These are phyloP conservation scores for Solanum aculeatissimum DNA, from an alignment of 305 asterid genomes.

Conservation along the genomic window DNA sequence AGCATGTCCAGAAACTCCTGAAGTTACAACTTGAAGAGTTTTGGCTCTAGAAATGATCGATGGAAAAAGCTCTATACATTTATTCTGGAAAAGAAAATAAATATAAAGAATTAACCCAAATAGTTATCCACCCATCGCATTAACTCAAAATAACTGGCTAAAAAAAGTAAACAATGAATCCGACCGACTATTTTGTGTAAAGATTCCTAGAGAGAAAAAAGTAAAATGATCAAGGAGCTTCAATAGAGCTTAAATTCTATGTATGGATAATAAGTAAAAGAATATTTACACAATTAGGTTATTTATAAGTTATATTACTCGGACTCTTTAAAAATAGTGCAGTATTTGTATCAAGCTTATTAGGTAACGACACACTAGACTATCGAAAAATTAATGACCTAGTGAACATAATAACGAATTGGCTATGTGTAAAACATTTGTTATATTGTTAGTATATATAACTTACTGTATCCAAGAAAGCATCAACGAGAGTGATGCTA, in stretches of 20 bases:
- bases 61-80: slow-evolving; percentile 93
- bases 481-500: slow-evolving; percentile 83
- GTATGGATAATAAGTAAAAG: not conserved
- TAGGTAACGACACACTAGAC: not conserved
- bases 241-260: not conserved
- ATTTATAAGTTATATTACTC: not conserved
- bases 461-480: slow-evolving; percentile 79
- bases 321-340: too few species aligned
- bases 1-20: slow-evolving; percentile 61
- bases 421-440: not conserved
- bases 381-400: not conserved
- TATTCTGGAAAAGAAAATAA: slow-evolving; percentile 26
- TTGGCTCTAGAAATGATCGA: slow-evolving; percentile 82
- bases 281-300: not conserved
- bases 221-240: not conserved
- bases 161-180: not conserved
- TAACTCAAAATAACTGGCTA: too few species aligned
- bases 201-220: not conserved
- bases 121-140: too few species aligned
- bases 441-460: not conserved
- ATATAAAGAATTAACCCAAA: not conserved
- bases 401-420: not conserved
- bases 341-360: not conserved
- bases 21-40: slow-evolving; percentile 67
- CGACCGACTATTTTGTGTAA: not conserved